Evolutionary conservation across 2,329 filamentous ascomycete species (phyloP).

Genomic region (Aspergillus sp.): DNA sequence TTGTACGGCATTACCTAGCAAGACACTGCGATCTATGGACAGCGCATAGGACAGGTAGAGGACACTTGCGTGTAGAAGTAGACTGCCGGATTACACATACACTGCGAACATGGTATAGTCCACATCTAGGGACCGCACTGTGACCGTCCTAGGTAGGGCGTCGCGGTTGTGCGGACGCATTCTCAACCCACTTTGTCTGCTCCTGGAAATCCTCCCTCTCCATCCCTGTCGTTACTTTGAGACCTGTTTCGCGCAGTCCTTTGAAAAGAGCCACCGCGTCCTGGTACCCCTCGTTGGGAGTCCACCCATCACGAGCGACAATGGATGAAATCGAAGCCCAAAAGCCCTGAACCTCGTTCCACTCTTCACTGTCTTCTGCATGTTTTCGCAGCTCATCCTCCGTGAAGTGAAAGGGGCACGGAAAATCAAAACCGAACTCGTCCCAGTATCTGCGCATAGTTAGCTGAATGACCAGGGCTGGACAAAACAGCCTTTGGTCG

Average conservation of each 20-base stretch:
- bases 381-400: slow-evolving; percentile 27
- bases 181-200: slow-evolving; percentile 34
- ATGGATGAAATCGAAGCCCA: slow-evolving; percentile 41
- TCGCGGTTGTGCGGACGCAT: no score
- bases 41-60: no score
- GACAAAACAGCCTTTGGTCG: no score
- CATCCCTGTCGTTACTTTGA: slow-evolving; percentile 35
- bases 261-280: slow-evolving; percentile 41
- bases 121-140: no score
- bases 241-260: slow-evolving; percentile 38
- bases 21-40: no score
- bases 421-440: slow-evolving; percentile 21
- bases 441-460: slow-evolving; percentile 24
- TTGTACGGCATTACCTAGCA: no score
- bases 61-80: no score
- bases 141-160: no score
- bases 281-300: slow-evolving; percentile 40
- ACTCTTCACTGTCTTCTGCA: slow-evolving; percentile 25
- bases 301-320: slow-evolving; percentile 45
- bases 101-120: no score
- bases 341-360: slow-evolving; percentile 38
- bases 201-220: slow-evolving; percentile 38
- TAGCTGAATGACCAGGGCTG: background rate
- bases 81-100: no score
- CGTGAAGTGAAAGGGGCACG: slow-evolving; percentile 30